These are phyloP conservation scores for Xerocomellus amylosporus DNA, from an alignment of 768 basidiomycete genomes.

Conservation along the genomic window DNA sequence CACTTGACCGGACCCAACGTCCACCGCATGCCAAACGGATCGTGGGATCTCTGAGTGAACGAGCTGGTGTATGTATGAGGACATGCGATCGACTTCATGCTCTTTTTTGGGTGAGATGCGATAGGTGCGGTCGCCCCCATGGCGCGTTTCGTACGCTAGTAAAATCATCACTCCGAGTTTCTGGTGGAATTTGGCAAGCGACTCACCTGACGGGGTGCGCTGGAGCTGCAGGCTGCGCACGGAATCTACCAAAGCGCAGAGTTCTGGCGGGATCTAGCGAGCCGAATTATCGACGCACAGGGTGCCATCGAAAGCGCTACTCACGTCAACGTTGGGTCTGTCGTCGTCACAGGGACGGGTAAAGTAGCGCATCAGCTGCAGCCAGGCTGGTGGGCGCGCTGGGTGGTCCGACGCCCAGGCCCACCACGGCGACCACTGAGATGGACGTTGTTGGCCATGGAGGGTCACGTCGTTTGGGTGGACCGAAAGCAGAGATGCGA, in stretches of 20 bases:
- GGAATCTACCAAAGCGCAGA: constrained; percentile 21
- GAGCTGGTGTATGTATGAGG: constrained; percentile 46
- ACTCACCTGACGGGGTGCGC: constrained; percentile 20
- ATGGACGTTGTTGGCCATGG: constrained; percentile 17
- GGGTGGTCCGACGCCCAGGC: constrained; percentile 28
- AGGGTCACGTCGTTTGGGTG: constrained; percentile 48
- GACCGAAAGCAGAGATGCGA: constrained; percentile 37
- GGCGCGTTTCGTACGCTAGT: constrained; percentile 8
- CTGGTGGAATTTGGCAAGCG: background rate
- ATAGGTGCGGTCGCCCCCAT: constrained; percentile 12
- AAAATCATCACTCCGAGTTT: background rate
- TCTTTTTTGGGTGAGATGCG: constrained; percentile 78
- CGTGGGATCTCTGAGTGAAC: constrained; percentile 24
- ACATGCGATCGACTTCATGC: constrained; percentile 70
- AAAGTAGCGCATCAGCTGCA: constrained; percentile 25
- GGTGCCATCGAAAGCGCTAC: background rate
- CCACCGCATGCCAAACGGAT: constrained; percentile 50
- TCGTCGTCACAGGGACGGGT: constrained; percentile 14
- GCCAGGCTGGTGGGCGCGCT: constrained; percentile 20
- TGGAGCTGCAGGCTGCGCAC: constrained; percentile 27
- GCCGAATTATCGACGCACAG: background rate
- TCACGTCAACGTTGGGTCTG: constrained; percentile 12
- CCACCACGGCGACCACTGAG: constrained; percentile 38
- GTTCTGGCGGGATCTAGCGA: constrained; percentile 24
- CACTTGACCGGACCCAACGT: constrained; percentile 74